Conservation (phyloP, 257 asterid species). For the Solanum bulbocastanum region DNA sequence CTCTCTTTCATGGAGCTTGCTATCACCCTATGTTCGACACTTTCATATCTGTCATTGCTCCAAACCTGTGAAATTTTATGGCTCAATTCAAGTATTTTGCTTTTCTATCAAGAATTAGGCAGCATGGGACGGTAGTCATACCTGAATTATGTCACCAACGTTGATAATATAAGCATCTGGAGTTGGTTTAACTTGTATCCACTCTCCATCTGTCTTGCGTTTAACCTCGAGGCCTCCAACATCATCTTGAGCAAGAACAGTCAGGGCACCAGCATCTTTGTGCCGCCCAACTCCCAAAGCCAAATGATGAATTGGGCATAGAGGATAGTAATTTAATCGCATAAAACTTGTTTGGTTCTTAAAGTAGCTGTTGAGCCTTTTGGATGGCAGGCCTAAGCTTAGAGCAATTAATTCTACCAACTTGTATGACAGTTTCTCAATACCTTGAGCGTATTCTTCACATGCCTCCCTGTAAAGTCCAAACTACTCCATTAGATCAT, state of each 20-base stretch:
- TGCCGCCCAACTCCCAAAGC: conserved; percentile 75
- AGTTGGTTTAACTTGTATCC: conserved; percentile 63
- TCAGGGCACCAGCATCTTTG: conserved; percentile 51
- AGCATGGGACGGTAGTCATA: not conserved
- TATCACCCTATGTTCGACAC: conserved; percentile 69
- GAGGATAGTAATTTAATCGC: conserved; percentile 60
- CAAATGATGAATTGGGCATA: conserved; percentile 49
- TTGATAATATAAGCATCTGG: conserved; percentile 56
- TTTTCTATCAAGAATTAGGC: not conserved
- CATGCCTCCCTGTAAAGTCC: conserved; percentile 33
- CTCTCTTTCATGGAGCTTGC: conserved; percentile 53
- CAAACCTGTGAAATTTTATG: conserved; percentile 28
- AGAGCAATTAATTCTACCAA: conserved; percentile 38
- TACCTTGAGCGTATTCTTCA: conserved; percentile 36
- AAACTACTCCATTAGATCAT: not conserved
- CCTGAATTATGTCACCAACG: conserved; percentile 66
- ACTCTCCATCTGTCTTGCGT: conserved; percentile 60
- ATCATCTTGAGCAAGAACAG: conserved; percentile 56
- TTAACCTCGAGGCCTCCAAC: conserved; percentile 74
- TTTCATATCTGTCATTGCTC: conserved; percentile 65
- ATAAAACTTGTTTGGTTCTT: conserved; percentile 48
- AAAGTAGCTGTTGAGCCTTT: conserved; percentile 32
- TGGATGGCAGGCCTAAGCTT: conserved; percentile 41
- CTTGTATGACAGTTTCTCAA: conserved; percentile 36
- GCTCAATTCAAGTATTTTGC: not conserved